These are phyloP conservation scores for Coemansia reversa DNA, from an alignment of 192 early-diverging fungal species.

Conservation along the genomic window DNA sequence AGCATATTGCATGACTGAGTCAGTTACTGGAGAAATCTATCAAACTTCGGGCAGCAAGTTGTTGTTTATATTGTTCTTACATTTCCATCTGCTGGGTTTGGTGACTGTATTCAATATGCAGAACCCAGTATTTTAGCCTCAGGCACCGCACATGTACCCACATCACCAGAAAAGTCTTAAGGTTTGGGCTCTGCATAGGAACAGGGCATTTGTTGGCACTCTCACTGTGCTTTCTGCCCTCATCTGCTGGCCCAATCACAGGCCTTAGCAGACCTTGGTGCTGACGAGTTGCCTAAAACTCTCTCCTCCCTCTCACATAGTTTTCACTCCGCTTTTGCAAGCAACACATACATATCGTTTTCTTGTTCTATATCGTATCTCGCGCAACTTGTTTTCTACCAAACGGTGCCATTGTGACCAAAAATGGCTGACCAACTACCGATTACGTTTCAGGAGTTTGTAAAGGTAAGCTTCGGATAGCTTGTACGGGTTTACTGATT, in stretches of 20 bases:
- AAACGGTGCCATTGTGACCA: conserved; percentile 16
- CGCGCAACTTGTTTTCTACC: conserved; percentile 10
- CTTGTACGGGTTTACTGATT: neutral
- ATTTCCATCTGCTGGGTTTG: neutral
- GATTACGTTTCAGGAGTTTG: conserved; percentile 95
- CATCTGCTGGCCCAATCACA: neutral
- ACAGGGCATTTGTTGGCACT: no score
- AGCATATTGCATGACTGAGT: neutral
- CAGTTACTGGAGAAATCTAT: neutral
- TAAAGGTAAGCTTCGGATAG: conserved; percentile 69
- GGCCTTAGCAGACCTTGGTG: neutral
- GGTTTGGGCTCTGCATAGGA: no score
- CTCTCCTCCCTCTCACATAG: neutral
- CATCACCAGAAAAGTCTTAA: no score
- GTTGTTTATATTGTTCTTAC: neutral
- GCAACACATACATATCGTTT: neutral
- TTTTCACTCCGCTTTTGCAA: neutral
- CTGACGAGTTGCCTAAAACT: neutral
- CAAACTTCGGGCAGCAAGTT: neutral
- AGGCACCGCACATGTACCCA: no score
- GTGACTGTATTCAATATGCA: no score
- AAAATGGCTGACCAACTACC: conserved; percentile 79
- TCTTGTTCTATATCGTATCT: neutral
- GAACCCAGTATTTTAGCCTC: no score
- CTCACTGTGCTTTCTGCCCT: neutral